Evolutionary conservation across 2,329 filamentous ascomycete genomes (phyloP).

Genomic region (Graphilbum sp.): DNA sequence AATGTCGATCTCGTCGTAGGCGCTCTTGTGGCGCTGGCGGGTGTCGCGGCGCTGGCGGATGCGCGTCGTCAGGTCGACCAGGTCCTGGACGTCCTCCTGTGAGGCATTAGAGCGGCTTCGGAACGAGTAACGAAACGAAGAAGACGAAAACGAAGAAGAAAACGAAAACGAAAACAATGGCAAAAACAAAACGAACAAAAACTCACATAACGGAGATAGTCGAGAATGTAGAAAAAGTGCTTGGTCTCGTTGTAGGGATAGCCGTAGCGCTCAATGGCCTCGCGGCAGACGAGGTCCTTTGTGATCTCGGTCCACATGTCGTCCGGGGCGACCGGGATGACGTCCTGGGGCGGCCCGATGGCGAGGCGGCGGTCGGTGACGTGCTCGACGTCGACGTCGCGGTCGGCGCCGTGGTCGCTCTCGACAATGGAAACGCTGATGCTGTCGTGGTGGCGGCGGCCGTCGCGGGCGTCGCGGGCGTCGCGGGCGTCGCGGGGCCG

Average conservation of each 20-base stretch:
- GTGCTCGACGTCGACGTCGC: slow-evolving; percentile 37
- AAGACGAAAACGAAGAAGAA: neutral
- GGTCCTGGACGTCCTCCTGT: slow-evolving; percentile 72
- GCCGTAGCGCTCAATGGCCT: slow-evolving; percentile 70
- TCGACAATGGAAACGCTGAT: slow-evolving; percentile 31
- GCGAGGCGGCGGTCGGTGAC: slow-evolving; percentile 32
- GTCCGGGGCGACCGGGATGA: slow-evolving; percentile 32
- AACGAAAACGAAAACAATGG: neutral
- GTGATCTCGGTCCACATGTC: slow-evolving; percentile 96
- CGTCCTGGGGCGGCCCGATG: slow-evolving; percentile 13
- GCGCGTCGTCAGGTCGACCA: slow-evolving; percentile 69
- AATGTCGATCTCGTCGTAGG: slow-evolving; percentile 18
- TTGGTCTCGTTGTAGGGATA: slow-evolving; percentile 88
- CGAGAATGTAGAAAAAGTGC: slow-evolving; percentile 80
- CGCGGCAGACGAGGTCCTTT: slow-evolving; percentile 72
- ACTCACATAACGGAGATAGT: slow-evolving; percentile 78
- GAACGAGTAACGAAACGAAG: neutral
- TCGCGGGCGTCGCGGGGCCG: slow-evolving; percentile 12
- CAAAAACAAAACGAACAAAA: too few species aligned
- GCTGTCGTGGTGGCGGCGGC: slow-evolving; percentile 14
- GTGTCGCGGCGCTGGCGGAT: slow-evolving; percentile 49
- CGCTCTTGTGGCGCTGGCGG: slow-evolving; percentile 22
- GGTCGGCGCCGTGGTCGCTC: slow-evolving; percentile 22
- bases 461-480: slow-evolving; percentile 18
- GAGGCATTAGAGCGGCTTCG: slow-evolving; percentile 10